Percentiles rank a stretch among this genome's conserved stretches.
Conservation (phyloP, 768 basidiomycete species). For the Phaffia australis region DNA sequence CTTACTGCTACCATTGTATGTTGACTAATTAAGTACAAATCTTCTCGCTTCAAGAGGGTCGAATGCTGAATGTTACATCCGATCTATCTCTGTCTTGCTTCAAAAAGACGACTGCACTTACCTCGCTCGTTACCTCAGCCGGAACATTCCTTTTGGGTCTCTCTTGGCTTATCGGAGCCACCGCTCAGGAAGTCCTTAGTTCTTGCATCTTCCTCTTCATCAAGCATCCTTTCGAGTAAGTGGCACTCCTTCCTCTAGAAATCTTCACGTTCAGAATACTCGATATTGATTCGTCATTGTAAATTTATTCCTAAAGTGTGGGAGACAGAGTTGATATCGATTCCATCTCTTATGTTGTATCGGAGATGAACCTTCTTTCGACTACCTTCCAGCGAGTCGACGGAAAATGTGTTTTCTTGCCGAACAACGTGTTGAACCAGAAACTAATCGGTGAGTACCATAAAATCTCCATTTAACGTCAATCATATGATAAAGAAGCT, state of each 20-base stretch:
- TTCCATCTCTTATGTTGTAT: constrained; percentile 59
- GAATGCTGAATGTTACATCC: constrained; percentile 23
- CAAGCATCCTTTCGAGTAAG: constrained; percentile 39
- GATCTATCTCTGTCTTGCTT: constrained; percentile 11
- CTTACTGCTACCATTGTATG: constrained; percentile 67
- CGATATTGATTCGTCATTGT: constrained; percentile 25
- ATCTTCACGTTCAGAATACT: constrained; percentile 7
- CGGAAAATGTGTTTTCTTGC: constrained; percentile 39
- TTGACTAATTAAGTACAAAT: not conserved
- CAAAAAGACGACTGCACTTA: constrained; percentile 57
- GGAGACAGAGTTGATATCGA: constrained; percentile 48
- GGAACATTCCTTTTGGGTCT: constrained; percentile 55
- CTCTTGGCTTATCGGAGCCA: constrained; percentile 74
- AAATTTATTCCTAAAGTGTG: constrained; percentile 28
- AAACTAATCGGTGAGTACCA: constrained; percentile 32
- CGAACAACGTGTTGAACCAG: constrained; percentile 37
- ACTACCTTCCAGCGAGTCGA: constrained; percentile 38
- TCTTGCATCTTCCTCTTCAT: constrained; percentile 87
- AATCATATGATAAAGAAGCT: not conserved
- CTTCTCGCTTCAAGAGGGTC: too few species aligned
- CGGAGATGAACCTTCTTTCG: constrained; percentile 73
- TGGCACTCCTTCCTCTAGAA: not conserved
- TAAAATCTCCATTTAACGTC: not conserved
- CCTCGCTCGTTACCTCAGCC: constrained; percentile 63
- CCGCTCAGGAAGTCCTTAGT: constrained; percentile 65